Evolutionary conservation across 768 basidiomycete species (phyloP).

Genomic region (Pulveroboletus sp.): DNA sequence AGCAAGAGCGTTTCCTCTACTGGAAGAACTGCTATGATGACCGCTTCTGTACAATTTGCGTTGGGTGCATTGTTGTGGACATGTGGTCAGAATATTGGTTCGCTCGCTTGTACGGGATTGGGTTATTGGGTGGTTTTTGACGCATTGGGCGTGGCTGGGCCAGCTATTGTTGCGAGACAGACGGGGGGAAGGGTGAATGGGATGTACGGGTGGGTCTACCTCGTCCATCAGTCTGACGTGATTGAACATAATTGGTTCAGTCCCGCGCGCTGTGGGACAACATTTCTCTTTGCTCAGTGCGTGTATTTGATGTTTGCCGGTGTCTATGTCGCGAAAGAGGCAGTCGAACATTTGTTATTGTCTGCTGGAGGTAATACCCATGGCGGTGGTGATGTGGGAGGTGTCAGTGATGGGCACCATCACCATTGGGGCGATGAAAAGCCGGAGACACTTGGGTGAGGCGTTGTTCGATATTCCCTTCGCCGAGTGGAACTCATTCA

Average conservation of each 20-base stretch:
- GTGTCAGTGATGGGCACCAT: constrained; percentile 40
- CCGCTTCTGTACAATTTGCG: constrained; percentile 45
- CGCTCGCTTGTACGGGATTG: constrained; percentile 81
- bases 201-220: constrained; percentile 57
- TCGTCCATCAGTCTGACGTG: constrained; percentile 17
- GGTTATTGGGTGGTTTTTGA: constrained; percentile 98
- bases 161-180: constrained; percentile 31
- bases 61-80: constrained; percentile 83
- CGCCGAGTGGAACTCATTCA: not conserved
- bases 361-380: constrained; percentile 76
- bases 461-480: not conserved
- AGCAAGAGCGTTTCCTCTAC: constrained; percentile 18
- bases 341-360: constrained; percentile 85
- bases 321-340: constrained; percentile 96
- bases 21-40: constrained; percentile 17
- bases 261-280: constrained; percentile 61
- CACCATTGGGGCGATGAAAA: constrained; percentile 66
- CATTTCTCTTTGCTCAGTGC: constrained; percentile 80
- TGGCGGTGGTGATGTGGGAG: constrained; percentile 48
- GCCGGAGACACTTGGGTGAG: constrained; percentile 38
- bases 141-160: constrained; percentile 67
- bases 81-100: constrained; percentile 81
- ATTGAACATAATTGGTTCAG: constrained; percentile 31
- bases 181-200: constrained; percentile 31
- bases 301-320: constrained; percentile 94